Evolutionary conservation across 805 yeast genomes (phyloP).

Genomic region (Yamadazyma sp.): DNA sequence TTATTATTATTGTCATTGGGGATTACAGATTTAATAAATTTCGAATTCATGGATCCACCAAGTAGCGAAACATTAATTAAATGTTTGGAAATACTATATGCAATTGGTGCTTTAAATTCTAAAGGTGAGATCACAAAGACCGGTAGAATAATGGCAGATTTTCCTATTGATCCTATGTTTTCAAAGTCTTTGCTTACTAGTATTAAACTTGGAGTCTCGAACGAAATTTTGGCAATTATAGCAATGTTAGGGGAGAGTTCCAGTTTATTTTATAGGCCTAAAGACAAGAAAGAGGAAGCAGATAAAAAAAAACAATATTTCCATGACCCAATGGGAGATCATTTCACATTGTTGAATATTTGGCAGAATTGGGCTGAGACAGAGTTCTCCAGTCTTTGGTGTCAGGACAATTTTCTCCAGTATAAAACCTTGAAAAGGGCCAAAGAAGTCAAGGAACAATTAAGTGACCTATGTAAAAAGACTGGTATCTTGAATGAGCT

Average conservation of each 20-base stretch:
- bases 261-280: slow-evolving; percentile 67
- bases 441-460: slow-evolving; percentile 67
- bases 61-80: slow-evolving; percentile 66
- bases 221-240: slow-evolving; percentile 68
- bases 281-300: slow-evolving; percentile 62
- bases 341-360: slow-evolving; percentile 67
- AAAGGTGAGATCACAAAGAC: slow-evolving; percentile 72
- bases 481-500: slow-evolving; percentile 26
- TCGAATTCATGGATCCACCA: slow-evolving; percentile 93
- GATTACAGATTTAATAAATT: slow-evolving; percentile 71
- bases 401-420: slow-evolving; percentile 78
- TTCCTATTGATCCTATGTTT: slow-evolving; percentile 89
- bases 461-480: slow-evolving; percentile 56
- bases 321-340: slow-evolving; percentile 66
- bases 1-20: slow-evolving; percentile 79
- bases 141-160: slow-evolving; percentile 85
- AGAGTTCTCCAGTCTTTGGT: slow-evolving; percentile 75
- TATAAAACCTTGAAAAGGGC: slow-evolving; percentile 68
- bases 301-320: slow-evolving; percentile 62
- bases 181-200: slow-evolving; percentile 73
- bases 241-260: slow-evolving; percentile 83
- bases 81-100: slow-evolving; percentile 78
- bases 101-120: slow-evolving; percentile 81
- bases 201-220: slow-evolving; percentile 55
- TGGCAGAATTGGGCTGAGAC: slow-evolving; percentile 74